Conservation (phyloP, 2,329 filamentous ascomycete genomes). For the Colletotrichum plurivorum region DNA sequence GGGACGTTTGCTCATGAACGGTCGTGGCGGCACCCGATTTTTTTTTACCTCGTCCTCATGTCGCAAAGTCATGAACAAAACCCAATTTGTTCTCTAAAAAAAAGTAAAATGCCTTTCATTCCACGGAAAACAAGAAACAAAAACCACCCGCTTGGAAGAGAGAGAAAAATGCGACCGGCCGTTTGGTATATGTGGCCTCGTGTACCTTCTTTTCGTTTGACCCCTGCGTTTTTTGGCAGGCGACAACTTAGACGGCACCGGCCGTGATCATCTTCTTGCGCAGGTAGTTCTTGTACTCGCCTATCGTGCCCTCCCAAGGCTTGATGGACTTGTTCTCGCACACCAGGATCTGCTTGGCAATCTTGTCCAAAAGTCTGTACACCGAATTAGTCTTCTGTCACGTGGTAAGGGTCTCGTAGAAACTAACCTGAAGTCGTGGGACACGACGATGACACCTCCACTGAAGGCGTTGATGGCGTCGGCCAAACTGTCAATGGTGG, state of each 20-base stretch:
- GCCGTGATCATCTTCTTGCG: slow-evolving; percentile 97
- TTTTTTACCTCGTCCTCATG: background rate
- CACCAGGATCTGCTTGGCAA: slow-evolving; percentile 99
- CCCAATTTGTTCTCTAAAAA: slow-evolving; percentile 5
- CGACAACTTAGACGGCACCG: slow-evolving; percentile 83
- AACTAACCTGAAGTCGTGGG: slow-evolving; percentile 96
- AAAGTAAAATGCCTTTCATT: slow-evolving; percentile 7
- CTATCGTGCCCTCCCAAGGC: slow-evolving; percentile 90
- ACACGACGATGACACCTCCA: slow-evolving; percentile 97
- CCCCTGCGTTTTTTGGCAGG: no score
- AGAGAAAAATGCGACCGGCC: slow-evolving; percentile 16
- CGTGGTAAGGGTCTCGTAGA: no score
- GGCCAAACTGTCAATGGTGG: slow-evolving; percentile 96
- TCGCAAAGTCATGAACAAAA: slow-evolving; percentile 9
- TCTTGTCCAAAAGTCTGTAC: slow-evolving; percentile 93
- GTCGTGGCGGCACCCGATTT: slow-evolving; percentile 20
- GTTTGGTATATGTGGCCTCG: slow-evolving; percentile 3
- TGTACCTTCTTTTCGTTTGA: background rate
- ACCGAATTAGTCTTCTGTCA: slow-evolving; percentile 40
- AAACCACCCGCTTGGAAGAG: slow-evolving; percentile 21
- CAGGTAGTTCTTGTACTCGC: slow-evolving; percentile 97
- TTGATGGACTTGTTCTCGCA: slow-evolving; percentile 98
- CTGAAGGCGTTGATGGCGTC: slow-evolving; percentile 97
- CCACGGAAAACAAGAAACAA: slow-evolving; percentile 22
- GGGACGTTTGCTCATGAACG: slow-evolving; percentile 13